Evolutionary conservation across 768 basidiomycete species (phyloP).

Genomic region (Russula dissimulans): DNA sequence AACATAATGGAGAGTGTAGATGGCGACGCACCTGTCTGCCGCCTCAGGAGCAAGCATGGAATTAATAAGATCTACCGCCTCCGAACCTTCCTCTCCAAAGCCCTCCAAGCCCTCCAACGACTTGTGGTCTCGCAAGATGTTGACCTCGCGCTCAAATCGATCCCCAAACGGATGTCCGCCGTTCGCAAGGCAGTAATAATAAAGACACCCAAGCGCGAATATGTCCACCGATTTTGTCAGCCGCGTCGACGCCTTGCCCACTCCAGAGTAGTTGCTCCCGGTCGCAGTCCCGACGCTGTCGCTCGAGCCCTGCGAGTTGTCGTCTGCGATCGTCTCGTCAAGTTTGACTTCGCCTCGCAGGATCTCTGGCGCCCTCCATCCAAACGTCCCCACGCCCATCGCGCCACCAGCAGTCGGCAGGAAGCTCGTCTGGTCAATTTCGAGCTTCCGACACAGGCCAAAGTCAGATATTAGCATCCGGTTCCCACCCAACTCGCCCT

Average conservation of each 20-base stretch:
- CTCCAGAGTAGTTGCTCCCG: slow-evolving; percentile 28
- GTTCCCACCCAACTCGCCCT: slow-evolving; percentile 40
- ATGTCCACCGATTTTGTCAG: slow-evolving; percentile 95
- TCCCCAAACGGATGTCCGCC: slow-evolving; percentile 94
- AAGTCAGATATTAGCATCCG: slow-evolving; percentile 96
- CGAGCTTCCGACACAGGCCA: slow-evolving; percentile 91
- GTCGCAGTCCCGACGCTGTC: slow-evolving; percentile 51
- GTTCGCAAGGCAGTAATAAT: slow-evolving; percentile 84
- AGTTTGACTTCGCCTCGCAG: slow-evolving; percentile 88
- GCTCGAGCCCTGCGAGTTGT: slow-evolving; percentile 56
- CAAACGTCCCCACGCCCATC: slow-evolving; percentile 86
- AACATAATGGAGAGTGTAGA: not conserved
- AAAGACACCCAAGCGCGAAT: slow-evolving; percentile 91
- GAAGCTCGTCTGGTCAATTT: slow-evolving; percentile 94
- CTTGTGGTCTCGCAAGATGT: slow-evolving; percentile 81
- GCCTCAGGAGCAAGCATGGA: slow-evolving; percentile 76
- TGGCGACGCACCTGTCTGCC: slow-evolving; percentile 48
- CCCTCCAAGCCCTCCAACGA: slow-evolving; percentile 59
- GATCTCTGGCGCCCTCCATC: slow-evolving; percentile 97
- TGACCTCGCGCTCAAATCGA: slow-evolving; percentile 85
- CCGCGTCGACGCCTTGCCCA: slow-evolving; percentile 43
- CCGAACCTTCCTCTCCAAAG: slow-evolving; percentile 90
- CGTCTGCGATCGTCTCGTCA: slow-evolving; percentile 60
- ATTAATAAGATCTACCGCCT: slow-evolving; percentile 73
- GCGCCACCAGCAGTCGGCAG: slow-evolving; percentile 85